A percentile compares a stretch with the other conserved stretches of the same genome.
Conservation (phyloP, 371 early-diverging fungal genomes). For the Mucor indicus region DNA sequence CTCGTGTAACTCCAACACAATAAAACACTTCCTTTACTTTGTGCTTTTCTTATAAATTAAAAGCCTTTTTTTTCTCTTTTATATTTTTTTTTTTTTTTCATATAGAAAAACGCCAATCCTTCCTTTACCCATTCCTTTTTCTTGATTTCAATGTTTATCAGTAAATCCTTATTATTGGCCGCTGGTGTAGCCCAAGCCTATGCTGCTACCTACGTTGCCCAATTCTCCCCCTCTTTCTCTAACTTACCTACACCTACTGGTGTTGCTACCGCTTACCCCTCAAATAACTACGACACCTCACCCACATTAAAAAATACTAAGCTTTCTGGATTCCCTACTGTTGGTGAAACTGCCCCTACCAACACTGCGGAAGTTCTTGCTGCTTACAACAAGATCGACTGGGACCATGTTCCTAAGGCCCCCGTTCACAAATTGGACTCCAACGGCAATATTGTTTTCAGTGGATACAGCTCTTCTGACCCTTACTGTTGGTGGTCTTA, state of each 20-base stretch:
- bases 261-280: slow-evolving; percentile 11
- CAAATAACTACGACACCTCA: slow-evolving; percentile 5
- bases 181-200: too few relatives aligned
- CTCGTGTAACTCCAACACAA: too few relatives aligned
- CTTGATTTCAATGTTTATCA: too few relatives aligned
- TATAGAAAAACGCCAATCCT: too few relatives aligned
- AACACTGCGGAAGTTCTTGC: slow-evolving; percentile 31
- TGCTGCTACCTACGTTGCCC: too few relatives aligned
- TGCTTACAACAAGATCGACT: slow-evolving; percentile 35
- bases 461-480: not conserved
- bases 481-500: slow-evolving; percentile 41
- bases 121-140: too few relatives aligned
- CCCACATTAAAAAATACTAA: slow-evolving; percentile 2
- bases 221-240: slow-evolving; percentile 16
- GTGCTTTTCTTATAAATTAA: too few relatives aligned
- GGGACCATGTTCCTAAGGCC: slow-evolving; percentile 35
- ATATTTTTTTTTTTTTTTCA: too few relatives aligned
- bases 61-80: too few relatives aligned
- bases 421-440: not conserved
- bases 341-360: slow-evolving; percentile 31
- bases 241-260: slow-evolving; percentile 5
- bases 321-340: slow-evolving; percentile 25
- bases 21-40: too few relatives aligned
- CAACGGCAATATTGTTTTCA: not conserved
- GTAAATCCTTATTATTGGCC: too few relatives aligned